Conservation (phyloP, 495 filamentous ascomycete genomes). For the Neurospora sp. region DNA sequence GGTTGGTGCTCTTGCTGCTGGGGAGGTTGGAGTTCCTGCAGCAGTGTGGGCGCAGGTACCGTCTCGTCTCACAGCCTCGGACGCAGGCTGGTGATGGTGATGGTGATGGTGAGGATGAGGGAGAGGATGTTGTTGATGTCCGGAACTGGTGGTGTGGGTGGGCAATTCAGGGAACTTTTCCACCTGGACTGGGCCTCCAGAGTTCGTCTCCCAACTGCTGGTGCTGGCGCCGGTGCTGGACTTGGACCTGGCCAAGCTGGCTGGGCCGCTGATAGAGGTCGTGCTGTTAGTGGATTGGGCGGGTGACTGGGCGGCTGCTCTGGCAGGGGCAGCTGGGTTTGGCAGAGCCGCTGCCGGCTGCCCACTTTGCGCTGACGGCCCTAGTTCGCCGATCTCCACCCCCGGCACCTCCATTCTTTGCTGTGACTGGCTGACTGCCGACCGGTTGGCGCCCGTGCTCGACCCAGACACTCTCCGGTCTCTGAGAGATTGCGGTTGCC, state of each 20-base stretch:
- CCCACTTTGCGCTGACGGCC: conserved; percentile 8
- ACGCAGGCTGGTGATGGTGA: conserved; percentile 1
- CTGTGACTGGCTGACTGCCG: conserved; percentile 1
- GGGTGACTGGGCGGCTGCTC: background rate
- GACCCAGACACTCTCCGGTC: background rate
- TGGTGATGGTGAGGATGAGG: conserved; percentile 2
- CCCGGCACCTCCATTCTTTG: conserved; percentile 5
- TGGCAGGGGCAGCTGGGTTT: background rate
- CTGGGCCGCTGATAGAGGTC: background rate
- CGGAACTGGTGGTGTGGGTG: conserved; percentile 7
- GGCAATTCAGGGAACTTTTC: conserved; percentile 22
- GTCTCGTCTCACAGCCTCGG: background rate
- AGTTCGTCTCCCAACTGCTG: background rate
- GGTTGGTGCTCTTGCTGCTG: background rate
- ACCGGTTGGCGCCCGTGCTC: conserved; percentile 4
- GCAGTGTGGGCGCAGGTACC: background rate
- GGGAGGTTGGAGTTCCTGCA: background rate
- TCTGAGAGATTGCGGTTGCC: background rate
- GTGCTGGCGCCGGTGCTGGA: conserved; percentile 2
- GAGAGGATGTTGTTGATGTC: background rate
- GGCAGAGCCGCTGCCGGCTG: conserved; percentile 8
- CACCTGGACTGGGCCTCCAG: background rate
- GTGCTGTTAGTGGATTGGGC: background rate
- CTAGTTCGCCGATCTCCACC: conserved; percentile 13
- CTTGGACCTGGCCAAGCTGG: background rate